Percentiles rank a stretch among this genome's conserved stretches.
Evolutionary conservation across 305 asterid genomes (phyloP).

Genomic region (Fraxinus latifolia): DNA sequence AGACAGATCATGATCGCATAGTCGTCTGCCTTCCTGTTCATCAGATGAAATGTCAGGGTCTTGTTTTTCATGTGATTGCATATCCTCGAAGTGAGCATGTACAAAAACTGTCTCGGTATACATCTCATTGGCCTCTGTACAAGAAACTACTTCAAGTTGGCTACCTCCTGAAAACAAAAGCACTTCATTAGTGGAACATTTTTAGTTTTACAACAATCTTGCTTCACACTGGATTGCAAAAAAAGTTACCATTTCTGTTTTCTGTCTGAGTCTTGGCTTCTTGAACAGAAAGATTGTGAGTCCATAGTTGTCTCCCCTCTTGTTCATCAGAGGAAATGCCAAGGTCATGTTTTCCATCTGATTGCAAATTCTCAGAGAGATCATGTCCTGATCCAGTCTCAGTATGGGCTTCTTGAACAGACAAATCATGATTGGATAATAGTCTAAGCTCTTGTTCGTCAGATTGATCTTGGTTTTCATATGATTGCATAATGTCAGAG

Average conservation of each 20-base stretch:
- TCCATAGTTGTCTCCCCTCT: neutral
- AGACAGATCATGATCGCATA: neutral
- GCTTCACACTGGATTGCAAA: slow-evolving; percentile 22
- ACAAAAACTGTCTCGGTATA: neutral
- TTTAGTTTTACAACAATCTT: slow-evolving; percentile 6
- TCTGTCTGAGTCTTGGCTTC: slow-evolving; percentile 24
- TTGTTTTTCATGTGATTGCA: neutral
- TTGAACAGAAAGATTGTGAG: slow-evolving; percentile 2
- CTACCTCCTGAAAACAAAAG: slow-evolving; percentile 2
- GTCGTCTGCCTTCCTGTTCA: slow-evolving; percentile 4
- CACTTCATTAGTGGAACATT: slow-evolving; percentile 16
- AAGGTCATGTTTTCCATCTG: neutral
- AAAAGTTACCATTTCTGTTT: slow-evolving; percentile 11
- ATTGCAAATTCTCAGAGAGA: neutral
- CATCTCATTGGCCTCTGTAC: slow-evolving; percentile 18
- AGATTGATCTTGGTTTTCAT: slow-evolving; percentile 1
- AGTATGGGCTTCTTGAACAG: slow-evolving; percentile 12
- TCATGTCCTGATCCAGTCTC: neutral
- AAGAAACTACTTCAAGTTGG: slow-evolving; percentile 23
- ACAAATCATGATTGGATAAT: neutral
- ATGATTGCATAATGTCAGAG: neutral
- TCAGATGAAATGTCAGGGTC: slow-evolving; percentile 7
- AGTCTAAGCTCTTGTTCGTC: slow-evolving; percentile 7
- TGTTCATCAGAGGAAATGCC: slow-evolving; percentile 15
- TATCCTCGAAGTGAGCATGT: slow-evolving; percentile 5